phyloP scores from a whole-genome alignment of 345 rosid genomes.

The Clarkia xantiana region DNA sequence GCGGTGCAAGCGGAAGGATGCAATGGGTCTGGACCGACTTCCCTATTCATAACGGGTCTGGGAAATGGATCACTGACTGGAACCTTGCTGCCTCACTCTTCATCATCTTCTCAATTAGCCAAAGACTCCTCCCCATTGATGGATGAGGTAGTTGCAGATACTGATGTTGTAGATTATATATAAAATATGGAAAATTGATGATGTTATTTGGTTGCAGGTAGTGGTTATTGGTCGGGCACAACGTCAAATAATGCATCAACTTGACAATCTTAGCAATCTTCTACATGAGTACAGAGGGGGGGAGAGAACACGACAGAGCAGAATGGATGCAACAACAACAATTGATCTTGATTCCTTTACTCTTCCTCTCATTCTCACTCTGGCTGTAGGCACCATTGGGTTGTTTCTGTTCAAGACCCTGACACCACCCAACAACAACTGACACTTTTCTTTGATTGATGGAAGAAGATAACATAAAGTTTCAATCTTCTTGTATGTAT shows the following conservation, averaged over 20 bases:
- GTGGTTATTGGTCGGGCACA: constrained; percentile 52
- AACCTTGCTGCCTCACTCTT: constrained; percentile 43
- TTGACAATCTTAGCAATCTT: constrained; percentile 66
- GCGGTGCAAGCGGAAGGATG: constrained; percentile 59
- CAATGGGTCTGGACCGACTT: constrained; percentile 61
- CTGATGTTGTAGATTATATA: not conserved
- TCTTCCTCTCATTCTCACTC: constrained; percentile 39
- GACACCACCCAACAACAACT: constrained; percentile 13
- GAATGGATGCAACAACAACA: constrained; percentile 19
- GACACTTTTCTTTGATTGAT: no score
- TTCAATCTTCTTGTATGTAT: no score
- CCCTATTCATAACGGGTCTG: constrained; percentile 38
- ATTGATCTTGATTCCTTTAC: constrained; percentile 20
- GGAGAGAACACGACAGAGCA: constrained; percentile 49
- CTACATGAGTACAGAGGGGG: constrained; percentile 44
- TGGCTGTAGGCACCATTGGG: constrained; percentile 57
- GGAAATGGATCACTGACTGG: constrained; percentile 46
- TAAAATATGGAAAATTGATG: no score
- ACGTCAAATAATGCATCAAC: constrained; percentile 78
- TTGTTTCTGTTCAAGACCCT: constrained; percentile 27
- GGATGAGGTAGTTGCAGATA: constrained; percentile 87
- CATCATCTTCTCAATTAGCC: constrained; percentile 73
- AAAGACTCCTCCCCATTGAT: constrained; percentile 63
- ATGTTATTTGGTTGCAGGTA: constrained; percentile 26
- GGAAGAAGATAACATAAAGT: no score